Evolutionary conservation across 2,329 filamentous ascomycete species (phyloP).

Genomic region (Talaromyces sp.): DNA sequence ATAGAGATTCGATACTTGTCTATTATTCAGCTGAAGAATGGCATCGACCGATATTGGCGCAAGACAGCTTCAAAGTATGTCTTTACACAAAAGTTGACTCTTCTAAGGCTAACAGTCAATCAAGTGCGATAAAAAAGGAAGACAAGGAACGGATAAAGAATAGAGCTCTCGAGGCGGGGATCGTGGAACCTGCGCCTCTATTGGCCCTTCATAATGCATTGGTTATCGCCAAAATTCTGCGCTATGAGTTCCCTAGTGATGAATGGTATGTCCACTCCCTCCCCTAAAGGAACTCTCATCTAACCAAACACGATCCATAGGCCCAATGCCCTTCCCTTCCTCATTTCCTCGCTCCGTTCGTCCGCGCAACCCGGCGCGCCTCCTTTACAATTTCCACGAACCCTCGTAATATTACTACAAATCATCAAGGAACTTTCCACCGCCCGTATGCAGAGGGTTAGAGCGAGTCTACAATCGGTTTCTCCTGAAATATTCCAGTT

Average conservation of each 20-base stretch:
- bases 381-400: conserved; percentile 66
- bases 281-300: neutral
- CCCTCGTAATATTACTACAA: conserved; percentile 74
- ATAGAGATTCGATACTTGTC: conserved; percentile 81
- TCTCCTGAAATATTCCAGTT: conserved; percentile 82
- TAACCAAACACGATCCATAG: conserved; percentile 25
- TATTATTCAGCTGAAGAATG: conserved; percentile 93
- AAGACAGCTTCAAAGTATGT: conserved; percentile 67
- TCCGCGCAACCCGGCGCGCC: conserved; percentile 55
- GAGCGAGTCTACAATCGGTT: conserved; percentile 72
- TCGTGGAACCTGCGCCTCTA: conserved; percentile 71
- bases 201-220: conserved; percentile 86
- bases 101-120: neutral
- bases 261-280: conserved; percentile 62
- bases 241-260: conserved; percentile 76
- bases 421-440: conserved; percentile 89
- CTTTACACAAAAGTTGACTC: neutral
- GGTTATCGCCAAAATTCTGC: conserved; percentile 80
- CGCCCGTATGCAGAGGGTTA: conserved; percentile 70
- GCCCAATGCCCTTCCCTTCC: conserved; percentile 50
- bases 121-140: conserved; percentile 60
- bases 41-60: conserved; percentile 93
- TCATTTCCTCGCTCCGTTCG: conserved; percentile 64
- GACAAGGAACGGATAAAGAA: conserved; percentile 77
- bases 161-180: conserved; percentile 70